Base-by-base conservation (phyloP, 2,329 filamentous ascomycete species). In the Phyllosticta paracitricarpa region DNA sequence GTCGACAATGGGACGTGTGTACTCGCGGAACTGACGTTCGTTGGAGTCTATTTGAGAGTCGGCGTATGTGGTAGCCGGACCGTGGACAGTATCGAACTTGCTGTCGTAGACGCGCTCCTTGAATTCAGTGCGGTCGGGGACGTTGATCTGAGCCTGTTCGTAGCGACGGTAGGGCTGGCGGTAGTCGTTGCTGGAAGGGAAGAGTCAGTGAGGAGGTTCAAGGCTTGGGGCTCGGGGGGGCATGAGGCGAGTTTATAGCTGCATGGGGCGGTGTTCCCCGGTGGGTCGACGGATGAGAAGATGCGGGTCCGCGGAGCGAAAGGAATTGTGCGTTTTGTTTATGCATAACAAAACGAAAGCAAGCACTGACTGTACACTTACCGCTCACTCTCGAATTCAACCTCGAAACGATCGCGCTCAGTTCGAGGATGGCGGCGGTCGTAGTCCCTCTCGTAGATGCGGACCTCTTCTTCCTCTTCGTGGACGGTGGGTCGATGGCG, bases 21-120 rank as follows among this genome's bases (percentile, higher is more conserved):
- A 80, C 83, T 85, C 75, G 83, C 84, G 79, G 82, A 89, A 80
- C 82, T 87, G 78, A 83, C 84, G 78, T 76, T 81, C 78, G 67
- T 75, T 74, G 64, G 75, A 69, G 77, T 81, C 78, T 72, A 88
- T 76, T 72, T 82, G 82, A 65, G 81, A 75, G 71, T 85, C 80
- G 71, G 82, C 77, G 74, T 80, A 62, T 57, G 59, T 59, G 66
- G 78, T 75, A 68, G 81, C 76, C 69, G 76, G 72, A 65, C 76
- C 74, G 71, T 78, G 73, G 70, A 76, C 75, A 66, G 75, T 75
- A 63, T 75, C 73, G 72, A 76, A 78, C 66, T 79, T 74, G 65
- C 73, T 74, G 67, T 79, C 77, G 73, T 73, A 76, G 68, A 70
- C 67, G 54, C 57, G 58, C 70, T 79, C 80, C 75, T 89, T 81